Evolutionary conservation across 2,329 filamentous ascomycete genomes (phyloP), one percentile per base, ranked within the genome.

Genomic region (Cladosporium sp.): DNA sequence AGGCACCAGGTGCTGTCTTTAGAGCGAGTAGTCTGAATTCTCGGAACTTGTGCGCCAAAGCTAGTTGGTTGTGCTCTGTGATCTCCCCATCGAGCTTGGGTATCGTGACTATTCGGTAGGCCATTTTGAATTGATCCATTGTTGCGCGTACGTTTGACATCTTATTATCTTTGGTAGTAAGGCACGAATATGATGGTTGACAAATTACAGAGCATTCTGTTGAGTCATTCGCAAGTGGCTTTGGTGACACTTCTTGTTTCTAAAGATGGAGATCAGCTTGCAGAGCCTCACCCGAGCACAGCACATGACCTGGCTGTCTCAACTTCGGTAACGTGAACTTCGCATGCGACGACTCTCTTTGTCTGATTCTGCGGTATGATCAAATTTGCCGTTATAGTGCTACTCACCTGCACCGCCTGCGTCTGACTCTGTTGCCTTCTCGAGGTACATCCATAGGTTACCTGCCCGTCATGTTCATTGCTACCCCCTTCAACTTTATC

Each of bases 1-100:
- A 77, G 10, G 71, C 73, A 52, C 73, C 71, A n/a, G 74, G 75
- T 41, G 70, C 67, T 36, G 59, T 68, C 59, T 69, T 65, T 41
- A 77, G 65, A 8, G 73, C 71, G 30, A 69, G 49, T 12, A 77
- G 68, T 10, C 75, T 71, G 44, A 76, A 71, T 5, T 67, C 64
- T 41, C 70, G 71, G 44, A 59, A 69, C 60, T 69, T 72, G 7
- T 65, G 34, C 21, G 72, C 72, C 18, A 72, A 55, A 65, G 32
- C 64, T 21, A 65, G n/a, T 6, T 41, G 58, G 10, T 32, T 52
- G 30, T 62, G 52, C 10, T 64, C 59, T 26, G 34, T 5, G 10
- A 26, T 4, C 5, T 21, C n/a, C 2, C 11, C 26, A 26, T 15
- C 24, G 26, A 57, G 18, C 26, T 49, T 57, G 4, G 63, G 63